These are phyloP conservation scores for Aspergillus mulundensis DNA, from an alignment of 495 filamentous ascomycete genomes.

Conservation along the genomic window DNA sequence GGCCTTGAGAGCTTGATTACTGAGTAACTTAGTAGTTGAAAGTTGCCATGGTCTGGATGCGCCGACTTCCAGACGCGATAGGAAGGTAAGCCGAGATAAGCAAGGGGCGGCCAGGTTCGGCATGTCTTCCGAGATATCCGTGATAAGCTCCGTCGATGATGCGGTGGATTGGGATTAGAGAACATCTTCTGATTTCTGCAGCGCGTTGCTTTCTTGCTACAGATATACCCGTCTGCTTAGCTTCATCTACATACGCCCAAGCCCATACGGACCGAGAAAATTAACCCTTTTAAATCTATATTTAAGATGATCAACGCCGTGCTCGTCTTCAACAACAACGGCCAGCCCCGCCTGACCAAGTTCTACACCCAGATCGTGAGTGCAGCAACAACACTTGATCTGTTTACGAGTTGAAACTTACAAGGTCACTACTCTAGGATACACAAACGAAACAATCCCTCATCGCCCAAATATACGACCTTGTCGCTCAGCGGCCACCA, in stretches of 20 bases:
- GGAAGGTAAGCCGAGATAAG: slow-evolving; percentile 14
- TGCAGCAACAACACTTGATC: slow-evolving; percentile 5
- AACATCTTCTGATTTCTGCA: neutral
- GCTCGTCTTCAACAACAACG: slow-evolving; percentile 96
- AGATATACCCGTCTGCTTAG: too few species aligned
- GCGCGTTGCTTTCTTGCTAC: too few species aligned
- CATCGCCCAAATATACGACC: slow-evolving; percentile 96
- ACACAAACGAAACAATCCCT: slow-evolving; percentile 93
- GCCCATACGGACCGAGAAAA: too few species aligned
- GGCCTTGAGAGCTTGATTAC: neutral
- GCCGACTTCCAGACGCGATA: neutral
- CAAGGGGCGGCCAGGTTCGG: neutral
- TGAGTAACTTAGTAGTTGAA: neutral
- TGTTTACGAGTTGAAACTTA: neutral
- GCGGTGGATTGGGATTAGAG: too few species aligned
- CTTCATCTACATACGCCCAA: too few species aligned
- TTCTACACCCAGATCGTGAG: slow-evolving; percentile 97
- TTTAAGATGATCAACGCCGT: slow-evolving; percentile 93
- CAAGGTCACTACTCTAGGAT: slow-evolving; percentile 56
- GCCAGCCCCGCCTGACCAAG: slow-evolving; percentile 92
- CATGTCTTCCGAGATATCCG: slow-evolving; percentile 11
- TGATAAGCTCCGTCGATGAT: slow-evolving; percentile 10
- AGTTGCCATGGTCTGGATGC: slow-evolving; percentile 2
- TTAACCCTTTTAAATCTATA: too few species aligned
- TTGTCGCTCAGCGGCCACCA: slow-evolving; percentile 80